Evolutionary conservation across 2,329 filamentous ascomycete genomes (phyloP).

Genomic region (Colletotrichum nymphaeae): DNA sequence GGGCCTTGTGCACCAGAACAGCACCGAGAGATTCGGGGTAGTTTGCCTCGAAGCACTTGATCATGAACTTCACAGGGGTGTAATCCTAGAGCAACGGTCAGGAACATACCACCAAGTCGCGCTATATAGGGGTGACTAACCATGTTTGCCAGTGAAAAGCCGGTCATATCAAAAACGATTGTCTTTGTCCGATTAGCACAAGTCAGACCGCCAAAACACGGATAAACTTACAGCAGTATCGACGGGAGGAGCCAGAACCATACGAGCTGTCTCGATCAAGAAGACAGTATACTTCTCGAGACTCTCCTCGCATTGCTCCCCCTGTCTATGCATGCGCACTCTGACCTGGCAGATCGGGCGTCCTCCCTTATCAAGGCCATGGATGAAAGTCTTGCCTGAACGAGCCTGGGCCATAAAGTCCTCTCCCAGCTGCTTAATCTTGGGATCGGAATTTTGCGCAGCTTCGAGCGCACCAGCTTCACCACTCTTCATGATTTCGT

Average conservation of each 20-base stretch:
- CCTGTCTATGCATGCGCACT: constrained; percentile 82
- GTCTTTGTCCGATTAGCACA: constrained; percentile 64
- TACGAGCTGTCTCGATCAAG: constrained; percentile 91
- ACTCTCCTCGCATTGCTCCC: constrained; percentile 84
- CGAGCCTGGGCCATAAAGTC: constrained; percentile 88
- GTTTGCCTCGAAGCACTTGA: constrained; percentile 98
- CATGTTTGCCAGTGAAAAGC: constrained; percentile 96
- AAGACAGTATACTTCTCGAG: constrained; percentile 93
- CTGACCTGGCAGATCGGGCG: constrained; percentile 89
- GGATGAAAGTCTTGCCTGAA: constrained; percentile 92
- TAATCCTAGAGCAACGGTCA: constrained; percentile 73
- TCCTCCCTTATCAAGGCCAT: constrained; percentile 86
- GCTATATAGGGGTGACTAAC: constrained; percentile 51
- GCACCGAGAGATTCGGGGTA: constrained; percentile 93
- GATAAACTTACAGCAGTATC: constrained; percentile 86
- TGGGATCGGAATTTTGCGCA: constrained; percentile 65
- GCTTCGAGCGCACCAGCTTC: constrained; percentile 75
- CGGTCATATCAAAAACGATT: constrained; percentile 95
- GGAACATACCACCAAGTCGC: constrained; percentile 10
- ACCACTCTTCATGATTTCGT: constrained; percentile 83
- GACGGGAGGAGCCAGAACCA: constrained; percentile 81
- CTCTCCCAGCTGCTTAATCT: constrained; percentile 73
- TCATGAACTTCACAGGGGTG: constrained; percentile 97
- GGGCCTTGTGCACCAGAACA: constrained; percentile 93
- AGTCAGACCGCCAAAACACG: neutral